Conservation (phyloP, 148 eudicot species). For the Cornus florida region DNA sequence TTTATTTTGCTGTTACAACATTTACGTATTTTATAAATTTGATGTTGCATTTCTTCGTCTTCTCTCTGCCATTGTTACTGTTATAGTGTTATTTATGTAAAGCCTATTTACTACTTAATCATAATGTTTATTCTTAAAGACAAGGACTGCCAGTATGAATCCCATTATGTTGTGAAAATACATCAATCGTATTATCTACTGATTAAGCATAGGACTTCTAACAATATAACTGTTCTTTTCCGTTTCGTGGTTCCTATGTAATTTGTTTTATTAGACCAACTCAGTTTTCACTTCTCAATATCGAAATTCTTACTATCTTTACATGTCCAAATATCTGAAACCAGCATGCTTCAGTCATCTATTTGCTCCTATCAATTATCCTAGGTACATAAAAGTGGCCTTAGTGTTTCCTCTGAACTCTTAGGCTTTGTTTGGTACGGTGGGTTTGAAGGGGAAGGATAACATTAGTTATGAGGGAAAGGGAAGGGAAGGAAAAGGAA, state of each 20-base stretch:
- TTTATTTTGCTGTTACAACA: neutral
- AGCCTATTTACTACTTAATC: neutral
- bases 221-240: neutral
- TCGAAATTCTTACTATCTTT: neutral
- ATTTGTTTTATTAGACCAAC: neutral
- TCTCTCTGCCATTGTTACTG: neutral
- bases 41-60: neutral
- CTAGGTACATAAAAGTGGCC: neutral
- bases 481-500: too few species aligned
- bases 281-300: neutral
- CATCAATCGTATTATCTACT: too few species aligned
- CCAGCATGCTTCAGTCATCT: neutral
- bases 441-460: too few species aligned
- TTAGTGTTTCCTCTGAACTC: neutral
- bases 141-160: too few species aligned
- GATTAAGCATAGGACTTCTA: neutral
- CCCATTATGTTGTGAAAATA: too few species aligned
- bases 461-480: too few species aligned
- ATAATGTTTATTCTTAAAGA: neutral
- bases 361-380: neutral
- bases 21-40: neutral
- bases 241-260: neutral
- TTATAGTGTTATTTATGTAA: neutral
- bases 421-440: too few species aligned
- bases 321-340: neutral